Base-by-base conservation (phyloP, 2,329 filamentous ascomycete genomes). In the Leptosphaerulina australis region DNA sequence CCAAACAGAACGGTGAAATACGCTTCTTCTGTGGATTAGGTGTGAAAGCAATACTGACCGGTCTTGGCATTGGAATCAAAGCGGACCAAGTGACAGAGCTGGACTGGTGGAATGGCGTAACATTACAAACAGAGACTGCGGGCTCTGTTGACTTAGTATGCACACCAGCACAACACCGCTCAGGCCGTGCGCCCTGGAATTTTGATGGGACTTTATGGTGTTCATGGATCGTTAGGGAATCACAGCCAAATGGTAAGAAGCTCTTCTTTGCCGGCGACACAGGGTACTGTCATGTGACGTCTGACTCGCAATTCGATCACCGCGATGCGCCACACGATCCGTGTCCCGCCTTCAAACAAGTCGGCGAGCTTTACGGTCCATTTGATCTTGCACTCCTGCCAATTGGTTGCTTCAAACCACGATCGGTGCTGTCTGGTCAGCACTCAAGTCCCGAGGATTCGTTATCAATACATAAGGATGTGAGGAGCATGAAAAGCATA, bases 261-360 rank as follows among this genome's bases (percentile, higher is more conserved):
- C 56, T 79, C 3, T 79, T 71, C 61, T 81, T 80, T 53, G 72
- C 79, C 0, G 78, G 79, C 22, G 79, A 81, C 52, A 81, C 79
- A 0, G 79, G 74, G 1, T 81, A 81, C 54, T 76, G 76, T 30
- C 62, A 62, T 40, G 67, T 73, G 14, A 48, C 58, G 3, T 64
- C 62, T 1, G 67, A 70, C 48, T 52, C 55, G 6, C 56, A 69
- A 21, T 67, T 66, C 21, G 61, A 65, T 1, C 66, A 70, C 29
- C 60, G 72, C 9, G 40, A 67, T 3, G 66, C 70, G 5, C 60
- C 72, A 3, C 69, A 74, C 31, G 70, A 72, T 3, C 72, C 71
- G 3, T 81, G 79, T 59, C 78, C 79, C 3, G 76, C 73, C 0
- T 81, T 81, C 60, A 68, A 69, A 18, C 68, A 79, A 25, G 75